Base-by-base conservation (phyloP, 2,329 filamentous ascomycete species). In the Seiridium unicorne region DNA sequence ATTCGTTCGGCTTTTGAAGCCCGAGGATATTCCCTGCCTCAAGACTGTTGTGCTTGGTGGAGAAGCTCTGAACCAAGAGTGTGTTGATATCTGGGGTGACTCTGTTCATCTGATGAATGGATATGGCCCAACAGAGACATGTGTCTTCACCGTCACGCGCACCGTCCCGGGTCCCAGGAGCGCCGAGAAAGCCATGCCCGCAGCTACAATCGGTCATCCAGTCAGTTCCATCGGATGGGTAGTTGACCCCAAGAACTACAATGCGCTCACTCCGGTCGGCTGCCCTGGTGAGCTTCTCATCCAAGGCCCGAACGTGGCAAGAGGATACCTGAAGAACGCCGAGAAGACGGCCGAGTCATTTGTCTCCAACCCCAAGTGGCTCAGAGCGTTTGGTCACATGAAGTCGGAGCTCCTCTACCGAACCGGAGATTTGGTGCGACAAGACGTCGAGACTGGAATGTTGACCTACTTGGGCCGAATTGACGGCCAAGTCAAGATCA, bases 401-500 rank as follows among this genome's bases (percentile, higher is more conserved):
- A 68, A 66, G 1, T 67, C 63, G 61, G 64, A 54, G 1, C 62
- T 44, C 1, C 64, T 76, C 10, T 74, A 78, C 61, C 69, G 68
- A 10, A 77, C 75, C 5, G 76, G 77, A 3, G 77, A 79, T 61
- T 62, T 56, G 6, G 40, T n/a, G 76, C 73, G 3, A 64, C 67
- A 11, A 61, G 74, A 40, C 56, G 60, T 6, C n/a, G 70, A 75
- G 51, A 53, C 49, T 18, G 77, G 76, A 13, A 48, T 65, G 0
- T 40, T 80, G 8, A 55, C 65, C 0, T 65, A 75, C 51, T 36
- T 70, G 2, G 73, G 75, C 2, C 73, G 77, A 2, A 69, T 76
- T 1, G 75, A 79, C 61, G 70, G 67, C 3, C 74, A 77, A 47
- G 66, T 79, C 59, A 81, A 81, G 63, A 62, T 80, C 1, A 68